Evolutionary conservation across 495 filamentous ascomycete genomes (phyloP), one percentile per base, ranked within the genome.

Genomic region (Hyaloscypha variabilis): DNA sequence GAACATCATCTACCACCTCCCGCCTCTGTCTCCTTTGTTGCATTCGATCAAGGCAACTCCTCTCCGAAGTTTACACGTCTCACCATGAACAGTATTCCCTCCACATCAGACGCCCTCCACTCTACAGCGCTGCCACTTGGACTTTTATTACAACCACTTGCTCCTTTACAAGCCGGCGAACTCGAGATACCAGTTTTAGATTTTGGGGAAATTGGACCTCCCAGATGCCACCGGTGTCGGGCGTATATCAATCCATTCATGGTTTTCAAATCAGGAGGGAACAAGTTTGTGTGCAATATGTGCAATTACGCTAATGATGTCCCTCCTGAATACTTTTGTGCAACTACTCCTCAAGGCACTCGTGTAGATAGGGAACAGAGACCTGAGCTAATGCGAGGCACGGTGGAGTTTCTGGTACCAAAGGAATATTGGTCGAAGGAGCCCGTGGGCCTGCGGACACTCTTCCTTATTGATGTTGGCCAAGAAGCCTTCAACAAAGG

Each of bases 171-270:
- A 72, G 82, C 91, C 2, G 95, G 94, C 46, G 95, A 99, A 76
- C 83, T 90, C 68, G 85, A 91, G 5, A 91, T 98, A 60, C 95
- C 95, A 2, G 90, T 98, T 2, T 81, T 99, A 39, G 95, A 98
- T 80, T 99, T 97, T 79, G 95, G 95, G 49, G 94, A 97, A 60
- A 77, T 80, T 49, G 95, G 95, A 1, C 95, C 95, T 42, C 95
- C 96, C 14, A 87, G 95, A 71, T 99, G 95, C 78, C 87, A 93
- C 72, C 85, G 95, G 78, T 99, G 95, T 78, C 82, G 95, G 72
- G 90, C 95, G 17, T 99, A 99, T 76, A 96, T 99, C 77, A 99
- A 99, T 72, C 95, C 95, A 13, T 99, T 98, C 75, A 97, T 98
- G 95, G 90, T 90, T 62, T 99, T 99, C 82, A 85, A 89, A 55